phyloP scores from a whole-genome alignment of 1,284 basidiomycete genomes.

The Cutaneotrichosporon mucoides region DNA sequence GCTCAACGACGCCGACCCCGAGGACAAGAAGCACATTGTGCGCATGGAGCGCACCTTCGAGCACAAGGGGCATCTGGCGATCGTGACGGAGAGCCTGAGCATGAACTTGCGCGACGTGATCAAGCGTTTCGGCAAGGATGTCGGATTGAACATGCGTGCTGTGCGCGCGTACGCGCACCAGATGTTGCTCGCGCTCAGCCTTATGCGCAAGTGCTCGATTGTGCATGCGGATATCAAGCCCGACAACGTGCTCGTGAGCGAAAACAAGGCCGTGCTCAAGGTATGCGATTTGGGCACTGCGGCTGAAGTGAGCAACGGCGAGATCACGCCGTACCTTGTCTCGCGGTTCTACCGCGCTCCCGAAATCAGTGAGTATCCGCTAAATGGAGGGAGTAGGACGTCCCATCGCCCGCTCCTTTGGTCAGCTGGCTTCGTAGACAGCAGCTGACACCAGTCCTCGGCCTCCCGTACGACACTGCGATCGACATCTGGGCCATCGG shows the following conservation, averaged over 20 bases:
- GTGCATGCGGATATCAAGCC: constrained; percentile 99
- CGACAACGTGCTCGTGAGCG: constrained; percentile 92
- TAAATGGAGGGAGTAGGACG: too few species aligned
- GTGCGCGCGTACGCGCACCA: constrained; percentile 98
- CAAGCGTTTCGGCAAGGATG: constrained; percentile 97
- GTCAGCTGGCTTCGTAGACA: too few species aligned
- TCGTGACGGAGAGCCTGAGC: constrained; percentile 93
- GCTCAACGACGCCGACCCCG: constrained; percentile 81
- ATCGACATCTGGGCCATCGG: constrained; percentile 97
- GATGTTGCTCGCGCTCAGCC: constrained; percentile 79
- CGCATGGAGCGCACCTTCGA: constrained; percentile 90
- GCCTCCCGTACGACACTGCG: constrained; percentile 87
- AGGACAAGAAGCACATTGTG: constrained; percentile 94
- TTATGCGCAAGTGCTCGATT: constrained; percentile 81
- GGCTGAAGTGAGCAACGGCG: constrained; percentile 78
- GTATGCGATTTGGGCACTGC: constrained; percentile 96
- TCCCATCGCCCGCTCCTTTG: too few species aligned
- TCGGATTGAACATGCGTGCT: constrained; percentile 91
- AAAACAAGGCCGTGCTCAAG: constrained; percentile 89
- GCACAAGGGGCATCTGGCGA: constrained; percentile 90
- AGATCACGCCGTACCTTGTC: constrained; percentile 97
- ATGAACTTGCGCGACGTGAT: constrained; percentile 99
- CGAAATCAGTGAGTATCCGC: constrained; percentile 77
- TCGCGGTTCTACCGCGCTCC: constrained; percentile 97
- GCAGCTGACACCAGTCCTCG: constrained; percentile 64